Percentiles rank a stretch among this genome's conserved stretches.
phyloP scores from a whole-genome alignment of 768 basidiomycete genomes.

The Hemileccinum impolitum region DNA sequence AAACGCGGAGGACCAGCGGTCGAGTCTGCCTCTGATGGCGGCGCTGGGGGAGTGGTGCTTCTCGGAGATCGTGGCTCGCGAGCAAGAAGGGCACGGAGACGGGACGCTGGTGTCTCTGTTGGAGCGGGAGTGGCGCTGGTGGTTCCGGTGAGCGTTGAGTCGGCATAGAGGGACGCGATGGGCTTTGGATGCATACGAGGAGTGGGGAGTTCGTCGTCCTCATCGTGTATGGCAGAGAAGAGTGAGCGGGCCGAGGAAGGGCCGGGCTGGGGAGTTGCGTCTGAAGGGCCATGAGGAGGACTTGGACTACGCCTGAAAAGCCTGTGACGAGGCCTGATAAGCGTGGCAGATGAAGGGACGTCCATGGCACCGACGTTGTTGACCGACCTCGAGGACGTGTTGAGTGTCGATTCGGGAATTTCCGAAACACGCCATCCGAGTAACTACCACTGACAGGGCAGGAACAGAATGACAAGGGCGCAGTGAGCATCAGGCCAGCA shows the following conservation, averaged over 20 bases:
- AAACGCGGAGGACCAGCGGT: conserved; percentile 11
- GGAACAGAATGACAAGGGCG: no score
- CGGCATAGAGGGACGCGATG: conserved; percentile 17
- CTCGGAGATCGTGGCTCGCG: conserved; percentile 43
- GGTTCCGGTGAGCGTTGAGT: conserved; percentile 2
- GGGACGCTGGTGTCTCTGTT: conserved; percentile 51
- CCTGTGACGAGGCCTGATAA: conserved; percentile 21
- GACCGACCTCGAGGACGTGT: conserved; percentile 15
- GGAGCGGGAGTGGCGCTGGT: conserved; percentile 12
- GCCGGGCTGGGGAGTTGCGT: conserved; percentile 22
- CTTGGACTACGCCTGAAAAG: conserved; percentile 19
- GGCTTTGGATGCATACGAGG: conserved; percentile 23
- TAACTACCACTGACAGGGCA: no score
- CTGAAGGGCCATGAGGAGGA: conserved; percentile 1
- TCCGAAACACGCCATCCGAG: background rate
- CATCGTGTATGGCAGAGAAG: conserved; percentile 15
- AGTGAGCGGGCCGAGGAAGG: conserved; percentile 14
- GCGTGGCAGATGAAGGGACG: conserved; percentile 7
- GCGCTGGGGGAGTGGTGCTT: conserved; percentile 25
- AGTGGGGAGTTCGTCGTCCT: conserved; percentile 31
- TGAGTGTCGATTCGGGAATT: background rate
- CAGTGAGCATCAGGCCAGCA: no score
- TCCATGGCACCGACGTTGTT: conserved; percentile 19
- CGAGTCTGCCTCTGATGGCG: conserved; percentile 28
- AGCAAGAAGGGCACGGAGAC: conserved; percentile 59